Evolutionary conservation across 2,329 filamentous ascomycete species (phyloP), one percentile per base, ranked within the genome.

Genomic region (Xylaria sp.): DNA sequence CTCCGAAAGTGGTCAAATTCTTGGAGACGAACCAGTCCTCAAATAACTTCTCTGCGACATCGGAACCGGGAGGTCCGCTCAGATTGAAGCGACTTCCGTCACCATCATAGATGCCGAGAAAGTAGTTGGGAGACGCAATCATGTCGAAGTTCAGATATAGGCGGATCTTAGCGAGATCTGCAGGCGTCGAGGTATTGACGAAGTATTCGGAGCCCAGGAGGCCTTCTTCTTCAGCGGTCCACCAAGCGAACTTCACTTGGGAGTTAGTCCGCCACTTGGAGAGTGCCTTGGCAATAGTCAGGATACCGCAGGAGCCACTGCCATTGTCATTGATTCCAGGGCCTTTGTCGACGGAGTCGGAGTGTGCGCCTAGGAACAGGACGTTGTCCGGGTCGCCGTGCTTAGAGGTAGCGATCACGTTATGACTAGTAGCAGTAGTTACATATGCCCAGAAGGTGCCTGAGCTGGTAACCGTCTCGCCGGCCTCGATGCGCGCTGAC

Each of bases 281-380:
- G 39, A 91, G 83, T n/a, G 85, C 84, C 32, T 85, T 84, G 10
- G 89, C 89, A 37, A 89, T 82, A 62, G 88, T 87, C 9, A 91
- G 82, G 60, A 90, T 82, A 28, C 84, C 85, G 70, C 89, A 85
- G 1, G 84, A 84, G 20, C 89, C 89, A 15, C 84, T 87, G 58
- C 89, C 89, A 74, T 91, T 86, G 76, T 91, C 89, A 77, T 91
- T 91, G 81, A 91, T 89, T 6, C 89, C 89, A 0, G 89, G 89
- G 0, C 89, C 89, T 2, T 83, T 85, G 34, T 83, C 82, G 23
- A 91, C 89, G 7, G 86, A 88, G 79, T 91, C 89, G 20, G 84
- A 86, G 78, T 91, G 89, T 2, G 84, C 88, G 51, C 88, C 88
- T 15, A 90, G 78, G 59, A 87, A 84, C 56, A 91, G 81, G 41